A percentile compares a stretch with the other conserved stretches of the same genome.
phyloP scores from a whole-genome alignment of 2,329 filamentous ascomycete species.

The Stachybotrys chlorohalonatus region DNA sequence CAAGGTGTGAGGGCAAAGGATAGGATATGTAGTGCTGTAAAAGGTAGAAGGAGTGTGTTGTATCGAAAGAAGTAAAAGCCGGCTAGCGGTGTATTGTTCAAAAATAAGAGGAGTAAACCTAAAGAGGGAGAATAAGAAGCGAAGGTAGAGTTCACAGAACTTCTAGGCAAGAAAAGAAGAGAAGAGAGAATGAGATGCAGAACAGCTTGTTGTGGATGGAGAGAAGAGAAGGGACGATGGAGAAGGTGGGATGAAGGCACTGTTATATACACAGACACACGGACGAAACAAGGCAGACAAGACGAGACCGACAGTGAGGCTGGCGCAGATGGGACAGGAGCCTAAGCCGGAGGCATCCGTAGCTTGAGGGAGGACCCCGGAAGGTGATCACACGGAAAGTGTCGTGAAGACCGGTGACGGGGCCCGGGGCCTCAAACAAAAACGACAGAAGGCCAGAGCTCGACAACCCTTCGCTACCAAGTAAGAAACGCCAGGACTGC shows the following conservation, averaged over 20 bases:
- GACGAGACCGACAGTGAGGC: neutral
- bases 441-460: neutral
- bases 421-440: too few species aligned
- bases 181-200: conserved; percentile 5
- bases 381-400: neutral
- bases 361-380: neutral
- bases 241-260: neutral
- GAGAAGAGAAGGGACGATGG: neutral
- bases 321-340: neutral
- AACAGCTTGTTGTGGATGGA: neutral
- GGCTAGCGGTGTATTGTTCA: conserved; percentile 9
- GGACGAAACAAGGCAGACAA: neutral
- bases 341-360: neutral
- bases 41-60: conserved; percentile 2
- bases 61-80: conserved; percentile 4
- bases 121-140: conserved; percentile 9
- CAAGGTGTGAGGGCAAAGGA: neutral
- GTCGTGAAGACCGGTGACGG: neutral
- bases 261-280: neutral
- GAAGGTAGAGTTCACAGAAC: conserved; percentile 21
- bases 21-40: neutral
- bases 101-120: conserved; percentile 1
- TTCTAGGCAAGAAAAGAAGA: conserved; percentile 10
- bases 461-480: neutral
- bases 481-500: neutral